Percentiles rank a stretch among this genome's conserved stretches.
phyloP scores from a whole-genome alignment of 2,329 filamentous ascomycete genomes.

The Diaporthe sp. region DNA sequence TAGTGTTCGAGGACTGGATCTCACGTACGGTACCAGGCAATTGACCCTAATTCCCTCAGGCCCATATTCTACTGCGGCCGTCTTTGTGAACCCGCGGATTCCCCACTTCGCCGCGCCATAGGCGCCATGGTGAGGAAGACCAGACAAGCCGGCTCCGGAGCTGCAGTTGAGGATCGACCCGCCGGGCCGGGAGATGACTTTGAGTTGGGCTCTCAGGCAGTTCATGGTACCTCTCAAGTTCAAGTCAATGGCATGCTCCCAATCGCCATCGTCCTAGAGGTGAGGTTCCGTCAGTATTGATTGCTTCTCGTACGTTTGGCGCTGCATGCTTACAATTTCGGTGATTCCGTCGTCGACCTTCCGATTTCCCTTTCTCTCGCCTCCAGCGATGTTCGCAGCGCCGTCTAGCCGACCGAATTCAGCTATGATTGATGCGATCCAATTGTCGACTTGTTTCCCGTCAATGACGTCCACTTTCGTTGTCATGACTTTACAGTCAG shows the following conservation, averaged over 20 bases:
- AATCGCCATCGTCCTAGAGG: neutral
- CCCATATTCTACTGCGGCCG: conserved; percentile 3
- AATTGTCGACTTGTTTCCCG: neutral
- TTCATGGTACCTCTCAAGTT: conserved; percentile 13
- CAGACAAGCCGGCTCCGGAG: neutral
- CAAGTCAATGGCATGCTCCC: neutral
- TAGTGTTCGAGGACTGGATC: neutral
- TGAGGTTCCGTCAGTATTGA: neutral
- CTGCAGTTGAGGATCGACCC: conserved; percentile 7
- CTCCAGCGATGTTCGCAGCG: neutral
- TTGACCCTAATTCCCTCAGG: neutral
- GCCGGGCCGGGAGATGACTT: neutral
- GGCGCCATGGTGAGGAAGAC: neutral
- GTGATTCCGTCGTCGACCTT: neutral
- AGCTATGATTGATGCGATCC: neutral
- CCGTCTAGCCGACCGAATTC: neutral
- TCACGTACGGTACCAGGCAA: neutral
- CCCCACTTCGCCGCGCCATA: conserved; percentile 17
- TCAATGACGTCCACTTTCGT: neutral
- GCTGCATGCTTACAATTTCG: neutral
- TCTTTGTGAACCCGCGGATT: neutral
- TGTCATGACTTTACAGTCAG: neutral
- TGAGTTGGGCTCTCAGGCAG: conserved; percentile 6
- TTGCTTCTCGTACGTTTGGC: neutral
- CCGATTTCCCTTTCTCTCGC: neutral